phyloP scores from a whole-genome alignment of 2,329 filamentous ascomycete genomes.

The Periconia sp. region DNA sequence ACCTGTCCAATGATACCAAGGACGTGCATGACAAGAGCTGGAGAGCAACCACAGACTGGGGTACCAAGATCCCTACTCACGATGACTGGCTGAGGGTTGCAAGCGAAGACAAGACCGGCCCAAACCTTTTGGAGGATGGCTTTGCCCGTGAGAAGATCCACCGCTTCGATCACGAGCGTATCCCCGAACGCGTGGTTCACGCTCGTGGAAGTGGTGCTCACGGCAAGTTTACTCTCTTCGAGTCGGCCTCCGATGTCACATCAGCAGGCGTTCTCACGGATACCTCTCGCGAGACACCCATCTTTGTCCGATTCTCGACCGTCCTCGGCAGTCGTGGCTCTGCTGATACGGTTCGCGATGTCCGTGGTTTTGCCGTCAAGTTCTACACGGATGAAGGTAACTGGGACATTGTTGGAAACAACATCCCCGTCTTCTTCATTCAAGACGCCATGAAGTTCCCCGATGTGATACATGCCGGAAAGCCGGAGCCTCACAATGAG shows the following conservation, averaged over 20 bases:
- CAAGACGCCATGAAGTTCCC: constrained; percentile 76
- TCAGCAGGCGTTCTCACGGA: constrained; percentile 67
- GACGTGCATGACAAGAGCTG: constrained; percentile 58
- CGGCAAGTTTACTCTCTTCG: constrained; percentile 66
- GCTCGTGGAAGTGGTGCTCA: constrained; percentile 66
- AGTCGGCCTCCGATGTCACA: constrained; percentile 65
- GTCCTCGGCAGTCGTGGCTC: constrained; percentile 74
- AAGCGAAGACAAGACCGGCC: constrained; percentile 65
- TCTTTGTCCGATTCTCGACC: constrained; percentile 77
- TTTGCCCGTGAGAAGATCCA: constrained; percentile 75
- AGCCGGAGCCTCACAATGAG: constrained; percentile 71
- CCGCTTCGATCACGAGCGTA: constrained; percentile 75
- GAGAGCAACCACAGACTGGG: constrained; percentile 75
- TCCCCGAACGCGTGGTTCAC: constrained; percentile 69
- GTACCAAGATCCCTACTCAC: constrained; percentile 70
- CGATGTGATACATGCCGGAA: constrained; percentile 63
- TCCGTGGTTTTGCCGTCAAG: constrained; percentile 77
- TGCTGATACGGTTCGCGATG: constrained; percentile 81
- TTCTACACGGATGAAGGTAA: constrained; percentile 79
- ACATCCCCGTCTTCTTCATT: constrained; percentile 76
- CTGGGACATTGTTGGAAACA: constrained; percentile 74
- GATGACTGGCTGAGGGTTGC: constrained; percentile 76
- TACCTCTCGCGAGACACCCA: constrained; percentile 65
- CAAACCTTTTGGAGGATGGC: constrained; percentile 70
- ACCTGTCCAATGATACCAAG: constrained; percentile 61